phyloP scores from a whole-genome alignment of 2,329 filamentous ascomycete genomes.

The Fusarium poae region DNA sequence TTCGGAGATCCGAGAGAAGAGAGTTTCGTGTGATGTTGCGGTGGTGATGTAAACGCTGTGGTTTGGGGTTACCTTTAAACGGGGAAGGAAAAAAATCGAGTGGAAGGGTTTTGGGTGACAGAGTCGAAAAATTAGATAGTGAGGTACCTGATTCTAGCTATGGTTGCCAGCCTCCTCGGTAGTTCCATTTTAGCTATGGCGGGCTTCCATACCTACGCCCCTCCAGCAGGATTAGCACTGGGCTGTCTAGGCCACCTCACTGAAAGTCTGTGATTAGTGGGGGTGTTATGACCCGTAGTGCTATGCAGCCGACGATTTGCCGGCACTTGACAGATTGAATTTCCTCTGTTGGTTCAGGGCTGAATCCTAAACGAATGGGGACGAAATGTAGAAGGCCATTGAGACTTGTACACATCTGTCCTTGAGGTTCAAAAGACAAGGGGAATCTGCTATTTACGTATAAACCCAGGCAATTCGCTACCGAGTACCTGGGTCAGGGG shows the following conservation, averaged over 20 bases:
- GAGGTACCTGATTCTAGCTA: slow-evolving; percentile 36
- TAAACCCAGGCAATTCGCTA: slow-evolving; percentile 33
- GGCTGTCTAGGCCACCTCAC: slow-evolving; percentile 33
- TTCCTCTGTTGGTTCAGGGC: slow-evolving; percentile 49
- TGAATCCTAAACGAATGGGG: slow-evolving; percentile 52
- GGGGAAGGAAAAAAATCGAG: slow-evolving; percentile 52
- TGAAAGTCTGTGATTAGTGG: slow-evolving; percentile 38
- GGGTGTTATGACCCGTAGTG: slow-evolving; percentile 31
- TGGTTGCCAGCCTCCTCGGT: slow-evolving; percentile 17
- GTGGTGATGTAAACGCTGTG: slow-evolving; percentile 50
- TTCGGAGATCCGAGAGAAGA: slow-evolving; percentile 35
- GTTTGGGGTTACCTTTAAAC: slow-evolving; percentile 44
- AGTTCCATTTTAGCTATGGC: slow-evolving; percentile 23
- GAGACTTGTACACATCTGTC: slow-evolving; percentile 22
- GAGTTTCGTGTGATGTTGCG: slow-evolving; percentile 48
- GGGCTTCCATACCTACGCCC: not conserved
- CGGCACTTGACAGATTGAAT: slow-evolving; percentile 37
- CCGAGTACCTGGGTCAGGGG: slow-evolving; percentile 38
- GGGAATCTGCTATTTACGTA: slow-evolving; percentile 2
- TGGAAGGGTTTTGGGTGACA: slow-evolving; percentile 49
- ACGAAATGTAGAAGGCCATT: slow-evolving; percentile 32
- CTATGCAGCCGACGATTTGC: slow-evolving; percentile 50
- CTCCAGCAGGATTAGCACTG: slow-evolving; percentile 33
- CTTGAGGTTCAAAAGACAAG: slow-evolving; percentile 3
- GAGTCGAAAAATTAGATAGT: slow-evolving; percentile 51